Percentiles rank a stretch among this genome's conserved stretches.
Evolutionary conservation across 148 eudicot genomes (phyloP).

Genomic region (Cornus florida): DNA sequence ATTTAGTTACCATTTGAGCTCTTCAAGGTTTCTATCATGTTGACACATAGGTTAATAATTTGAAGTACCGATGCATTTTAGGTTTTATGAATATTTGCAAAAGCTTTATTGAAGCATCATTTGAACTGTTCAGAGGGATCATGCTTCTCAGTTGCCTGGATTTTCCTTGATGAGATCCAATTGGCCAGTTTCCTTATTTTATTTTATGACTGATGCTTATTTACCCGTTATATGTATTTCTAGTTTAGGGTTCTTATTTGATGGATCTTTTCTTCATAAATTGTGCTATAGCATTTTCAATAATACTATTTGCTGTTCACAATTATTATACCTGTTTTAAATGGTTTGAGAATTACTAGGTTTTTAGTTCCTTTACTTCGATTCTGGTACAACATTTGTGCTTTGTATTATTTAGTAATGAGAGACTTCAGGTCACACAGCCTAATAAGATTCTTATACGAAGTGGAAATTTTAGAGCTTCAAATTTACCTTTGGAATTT

Average conservation of each 20-base stretch:
- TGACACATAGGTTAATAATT: constrained; percentile 12
- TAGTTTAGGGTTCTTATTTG: neutral
- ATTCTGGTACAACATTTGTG: neutral
- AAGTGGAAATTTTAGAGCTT: neutral
- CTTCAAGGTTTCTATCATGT: constrained; percentile 12
- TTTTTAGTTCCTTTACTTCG: neutral
- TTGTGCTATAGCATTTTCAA: constrained; percentile 3
- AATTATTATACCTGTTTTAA: neutral
- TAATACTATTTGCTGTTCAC: neutral
- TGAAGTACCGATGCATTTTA: constrained; percentile 3
- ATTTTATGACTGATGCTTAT: neutral
- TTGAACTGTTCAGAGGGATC: constrained; percentile 4
- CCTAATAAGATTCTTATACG: neutral
- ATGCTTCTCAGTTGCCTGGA: constrained; percentile 2
- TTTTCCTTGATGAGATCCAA: constrained; percentile 4
- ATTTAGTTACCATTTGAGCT: neutral
- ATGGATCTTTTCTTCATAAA: neutral
- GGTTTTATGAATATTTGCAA: constrained; percentile 2
- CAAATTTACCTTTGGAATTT: neutral
- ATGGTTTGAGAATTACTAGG: neutral
- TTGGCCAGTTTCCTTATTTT: neutral
- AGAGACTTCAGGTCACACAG: neutral
- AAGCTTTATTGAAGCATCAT: constrained; percentile 9
- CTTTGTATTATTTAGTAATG: neutral
- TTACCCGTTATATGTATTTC: neutral